A percentile compares a stretch with the other conserved stretches of the same genome.
phyloP scores from a whole-genome alignment of 768 basidiomycete species.

The Serendipita sp. region DNA sequence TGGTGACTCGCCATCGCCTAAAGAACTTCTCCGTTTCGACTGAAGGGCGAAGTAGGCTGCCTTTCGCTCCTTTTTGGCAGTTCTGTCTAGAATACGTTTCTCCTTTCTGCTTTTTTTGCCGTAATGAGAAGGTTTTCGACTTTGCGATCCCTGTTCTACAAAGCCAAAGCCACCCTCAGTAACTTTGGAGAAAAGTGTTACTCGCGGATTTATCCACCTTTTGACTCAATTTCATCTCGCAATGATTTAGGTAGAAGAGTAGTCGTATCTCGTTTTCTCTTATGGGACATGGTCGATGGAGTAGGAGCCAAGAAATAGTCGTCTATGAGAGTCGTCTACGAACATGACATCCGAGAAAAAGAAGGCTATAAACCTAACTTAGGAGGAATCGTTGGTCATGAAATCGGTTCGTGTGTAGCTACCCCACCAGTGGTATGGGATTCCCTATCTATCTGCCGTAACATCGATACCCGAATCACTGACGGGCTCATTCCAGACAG shows the following conservation, averaged over 20 bases:
- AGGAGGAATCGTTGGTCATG: background rate
- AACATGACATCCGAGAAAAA: background rate
- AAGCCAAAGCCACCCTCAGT: background rate
- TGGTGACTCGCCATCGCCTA: constrained; percentile 26
- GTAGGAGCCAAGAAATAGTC: background rate
- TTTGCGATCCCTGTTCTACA: background rate
- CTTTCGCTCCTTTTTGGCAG: constrained; percentile 43
- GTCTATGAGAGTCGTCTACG: background rate
- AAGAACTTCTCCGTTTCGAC: background rate
- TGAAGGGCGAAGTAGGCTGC: constrained; percentile 34
- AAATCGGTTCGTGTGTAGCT: background rate
- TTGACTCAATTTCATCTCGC: constrained; percentile 30
- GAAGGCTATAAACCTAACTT: background rate
- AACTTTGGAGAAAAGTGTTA: background rate
- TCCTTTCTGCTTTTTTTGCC: constrained; percentile 30
- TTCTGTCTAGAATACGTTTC: constrained; percentile 45
- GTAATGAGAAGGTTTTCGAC: background rate
- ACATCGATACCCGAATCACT: constrained; percentile 58
- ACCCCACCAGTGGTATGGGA: background rate
- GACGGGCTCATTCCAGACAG: constrained; percentile 43
- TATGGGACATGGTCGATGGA: background rate
- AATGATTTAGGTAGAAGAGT: background rate
- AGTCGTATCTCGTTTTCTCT: background rate
- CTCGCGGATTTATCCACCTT: constrained; percentile 67
- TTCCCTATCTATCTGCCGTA: constrained; percentile 15